Conservation (phyloP, 2,329 filamentous ascomycete species). For the Peltaster fructicola region DNA sequence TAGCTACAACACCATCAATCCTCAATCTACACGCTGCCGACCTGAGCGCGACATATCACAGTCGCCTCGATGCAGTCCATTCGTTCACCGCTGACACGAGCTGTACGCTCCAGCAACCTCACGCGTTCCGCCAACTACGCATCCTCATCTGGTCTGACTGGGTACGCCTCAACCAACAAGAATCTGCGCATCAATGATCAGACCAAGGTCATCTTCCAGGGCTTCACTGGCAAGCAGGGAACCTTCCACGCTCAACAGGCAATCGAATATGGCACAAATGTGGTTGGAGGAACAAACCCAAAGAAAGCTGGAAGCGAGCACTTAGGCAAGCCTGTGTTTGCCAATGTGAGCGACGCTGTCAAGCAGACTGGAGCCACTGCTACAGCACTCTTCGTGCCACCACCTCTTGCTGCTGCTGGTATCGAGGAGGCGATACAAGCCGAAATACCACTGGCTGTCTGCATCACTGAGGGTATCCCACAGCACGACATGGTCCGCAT, state of each 20-base stretch:
- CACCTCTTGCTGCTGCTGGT: slow-evolving; percentile 77
- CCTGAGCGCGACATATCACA: no score
- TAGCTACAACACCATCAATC: no score
- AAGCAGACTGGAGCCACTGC: slow-evolving; percentile 82
- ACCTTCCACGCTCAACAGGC: slow-evolving; percentile 97
- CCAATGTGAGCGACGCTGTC: slow-evolving; percentile 69
- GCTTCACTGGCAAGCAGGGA: slow-evolving; percentile 57
- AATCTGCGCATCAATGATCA: slow-evolving; percentile 88
- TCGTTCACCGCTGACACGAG: slow-evolving; percentile 54
- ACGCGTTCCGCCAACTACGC: slow-evolving; percentile 57
- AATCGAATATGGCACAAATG: slow-evolving; percentile 96
- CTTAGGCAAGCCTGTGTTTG: slow-evolving; percentile 84
- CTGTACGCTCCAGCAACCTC: slow-evolving; percentile 44
- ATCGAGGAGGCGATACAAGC: slow-evolving; percentile 93
- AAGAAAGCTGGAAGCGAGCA: slow-evolving; percentile 92
- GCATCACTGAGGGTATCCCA: slow-evolving; percentile 94
- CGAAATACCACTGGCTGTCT: slow-evolving; percentile 88
- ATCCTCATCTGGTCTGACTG: slow-evolving; percentile 37
- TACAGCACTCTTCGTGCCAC: slow-evolving; percentile 93
- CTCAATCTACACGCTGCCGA: no score
- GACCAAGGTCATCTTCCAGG: slow-evolving; percentile 92
- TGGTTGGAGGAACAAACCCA: slow-evolving; percentile 95
- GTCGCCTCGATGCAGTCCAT: slow-evolving; percentile 65
- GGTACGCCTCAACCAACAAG: slow-evolving; percentile 19
- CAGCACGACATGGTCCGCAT: slow-evolving; percentile 99